Percentiles rank a stretch among this genome's conserved stretches.
Conservation (phyloP, 768 basidiomycete species). For the Porpolomopsis calyptriformis region DNA sequence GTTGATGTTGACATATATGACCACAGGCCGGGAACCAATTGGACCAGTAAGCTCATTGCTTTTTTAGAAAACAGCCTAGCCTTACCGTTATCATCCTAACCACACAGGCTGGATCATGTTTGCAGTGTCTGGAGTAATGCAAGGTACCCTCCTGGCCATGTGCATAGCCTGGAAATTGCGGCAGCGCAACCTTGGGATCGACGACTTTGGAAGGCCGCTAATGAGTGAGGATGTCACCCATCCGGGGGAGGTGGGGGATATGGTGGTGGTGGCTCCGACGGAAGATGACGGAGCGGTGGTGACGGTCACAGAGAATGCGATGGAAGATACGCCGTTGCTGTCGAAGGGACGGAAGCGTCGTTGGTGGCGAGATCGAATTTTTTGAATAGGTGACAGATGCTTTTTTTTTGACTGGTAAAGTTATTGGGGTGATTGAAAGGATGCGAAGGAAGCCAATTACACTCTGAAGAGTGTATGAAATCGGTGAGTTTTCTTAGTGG, state of each 20-base stretch:
- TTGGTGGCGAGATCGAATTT: no score
- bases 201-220: constrained; percentile 74
- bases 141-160: constrained; percentile 70
- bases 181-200: constrained; percentile 62
- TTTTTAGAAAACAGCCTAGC: background rate
- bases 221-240: background rate
- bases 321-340: constrained; percentile 8
- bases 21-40: constrained; percentile 67
- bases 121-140: constrained; percentile 75
- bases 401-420: no score
- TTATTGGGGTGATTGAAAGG: no score
- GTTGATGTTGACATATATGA: constrained; percentile 3
- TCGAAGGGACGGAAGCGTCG: background rate
- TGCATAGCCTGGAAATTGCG: constrained; percentile 80
- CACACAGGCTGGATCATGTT: constrained; percentile 72
- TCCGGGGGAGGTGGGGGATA: background rate
- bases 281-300: background rate
- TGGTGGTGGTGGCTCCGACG: background rate
- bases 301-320: background rate
- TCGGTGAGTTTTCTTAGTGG: no score
- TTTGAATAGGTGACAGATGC: no score
- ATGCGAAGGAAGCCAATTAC: no score
- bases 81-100: constrained; percentile 1
- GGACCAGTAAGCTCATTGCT: constrained; percentile 51
- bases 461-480: no score